Conservation (phyloP, 2,329 filamentous ascomycete genomes). For the Shiraia sp. region DNA sequence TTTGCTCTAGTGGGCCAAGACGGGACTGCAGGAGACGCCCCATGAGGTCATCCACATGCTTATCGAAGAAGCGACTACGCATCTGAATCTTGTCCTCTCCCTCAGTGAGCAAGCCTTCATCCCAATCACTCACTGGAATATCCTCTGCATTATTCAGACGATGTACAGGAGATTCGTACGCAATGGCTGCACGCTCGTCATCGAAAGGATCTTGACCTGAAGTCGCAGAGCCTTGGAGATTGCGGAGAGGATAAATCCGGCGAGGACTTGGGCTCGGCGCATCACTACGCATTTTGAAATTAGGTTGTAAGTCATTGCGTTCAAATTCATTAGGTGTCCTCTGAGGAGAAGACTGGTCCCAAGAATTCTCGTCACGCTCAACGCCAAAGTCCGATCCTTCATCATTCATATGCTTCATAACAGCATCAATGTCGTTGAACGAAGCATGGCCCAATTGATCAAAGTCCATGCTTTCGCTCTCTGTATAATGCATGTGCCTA, state of each 20-base stretch:
- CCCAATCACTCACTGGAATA: constrained; percentile 85
- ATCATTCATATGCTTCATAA: constrained; percentile 84
- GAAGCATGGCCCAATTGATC: constrained; percentile 49
- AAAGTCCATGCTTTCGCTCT: constrained; percentile 44
- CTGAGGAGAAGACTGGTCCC: constrained; percentile 40
- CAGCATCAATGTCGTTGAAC: constrained; percentile 86
- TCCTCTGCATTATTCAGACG: constrained; percentile 66
- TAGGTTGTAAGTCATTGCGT: constrained; percentile 36
- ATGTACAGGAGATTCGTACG: constrained; percentile 62
- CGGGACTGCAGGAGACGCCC: constrained; percentile 75
- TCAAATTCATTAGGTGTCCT: constrained; percentile 40
- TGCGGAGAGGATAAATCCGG: constrained; percentile 46
- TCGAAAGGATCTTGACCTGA: constrained; percentile 60
- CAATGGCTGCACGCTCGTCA: constrained; percentile 62
- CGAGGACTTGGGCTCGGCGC: constrained; percentile 74
- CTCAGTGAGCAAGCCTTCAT: constrained; percentile 78
- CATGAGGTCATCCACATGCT: constrained; percentile 84
- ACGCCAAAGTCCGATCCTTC: constrained; percentile 74
- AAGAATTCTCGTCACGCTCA: constrained; percentile 61
- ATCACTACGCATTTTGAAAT: constrained; percentile 62
- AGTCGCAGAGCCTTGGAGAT: constrained; percentile 39
- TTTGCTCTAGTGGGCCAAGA: constrained; percentile 78
- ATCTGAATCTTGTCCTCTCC: constrained; percentile 76
- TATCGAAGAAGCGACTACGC: constrained; percentile 86
- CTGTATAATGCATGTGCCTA: constrained; percentile 38